Percentiles rank a stretch among this genome's conserved stretches.
These are phyloP conservation scores for Lactifluus subvellereus DNA, from an alignment of 768 basidiomycete genomes.

Conservation along the genomic window DNA sequence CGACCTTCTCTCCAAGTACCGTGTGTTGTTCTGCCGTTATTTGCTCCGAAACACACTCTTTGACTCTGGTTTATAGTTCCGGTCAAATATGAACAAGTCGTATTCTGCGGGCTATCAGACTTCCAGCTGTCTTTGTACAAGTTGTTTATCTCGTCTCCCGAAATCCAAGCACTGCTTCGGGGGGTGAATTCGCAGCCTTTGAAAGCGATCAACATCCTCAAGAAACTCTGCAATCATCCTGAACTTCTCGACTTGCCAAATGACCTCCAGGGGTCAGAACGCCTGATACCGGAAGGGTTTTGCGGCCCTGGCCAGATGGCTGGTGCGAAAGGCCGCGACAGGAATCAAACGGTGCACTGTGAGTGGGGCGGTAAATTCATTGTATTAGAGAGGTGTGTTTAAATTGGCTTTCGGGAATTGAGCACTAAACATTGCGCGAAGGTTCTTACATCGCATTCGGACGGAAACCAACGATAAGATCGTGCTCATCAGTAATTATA, in stretches of 20 bases:
- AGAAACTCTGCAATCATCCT: constrained; percentile 95
- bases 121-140: constrained; percentile 84
- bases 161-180: constrained; percentile 83
- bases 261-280: constrained; percentile 77
- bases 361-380: constrained; percentile 90
- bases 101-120: constrained; percentile 82
- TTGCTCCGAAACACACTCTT: not conserved
- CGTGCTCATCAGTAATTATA: constrained; percentile 94
- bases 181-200: constrained; percentile 89
- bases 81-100: constrained; percentile 98
- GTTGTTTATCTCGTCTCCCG: constrained; percentile 87
- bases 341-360: constrained; percentile 53
- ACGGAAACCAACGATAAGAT: constrained; percentile 89
- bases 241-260: constrained; percentile 81
- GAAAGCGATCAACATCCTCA: constrained; percentile 90
- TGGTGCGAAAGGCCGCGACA: constrained; percentile 37
- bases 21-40: constrained; percentile 42
- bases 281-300: constrained; percentile 78
- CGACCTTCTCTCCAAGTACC: constrained; percentile 89
- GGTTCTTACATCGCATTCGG: constrained; percentile 79
- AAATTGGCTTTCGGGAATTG: not conserved
- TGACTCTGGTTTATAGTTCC: constrained; percentile 55
- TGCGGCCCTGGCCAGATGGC: constrained; percentile 42
- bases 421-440: constrained; percentile 29
- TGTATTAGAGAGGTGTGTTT: constrained; percentile 79